Conservation (phyloP, 2,329 filamentous ascomycete genomes). For the Botrytis fabae region DNA sequence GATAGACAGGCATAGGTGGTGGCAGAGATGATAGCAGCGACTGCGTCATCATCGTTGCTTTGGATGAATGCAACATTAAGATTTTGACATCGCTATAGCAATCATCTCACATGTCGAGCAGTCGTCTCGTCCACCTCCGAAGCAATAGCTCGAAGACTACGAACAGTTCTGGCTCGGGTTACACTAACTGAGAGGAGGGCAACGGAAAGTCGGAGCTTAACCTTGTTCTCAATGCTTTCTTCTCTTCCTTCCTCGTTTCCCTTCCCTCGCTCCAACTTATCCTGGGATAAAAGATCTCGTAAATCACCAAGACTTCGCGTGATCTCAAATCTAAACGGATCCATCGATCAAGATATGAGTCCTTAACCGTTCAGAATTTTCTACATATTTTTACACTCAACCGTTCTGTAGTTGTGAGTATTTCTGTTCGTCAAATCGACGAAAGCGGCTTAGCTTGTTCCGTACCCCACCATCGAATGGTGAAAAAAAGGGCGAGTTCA, state of each 20-base stretch:
- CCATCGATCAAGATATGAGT: background rate
- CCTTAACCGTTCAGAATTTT: background rate
- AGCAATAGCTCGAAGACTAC: too few species aligned
- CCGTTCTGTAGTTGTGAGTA: background rate
- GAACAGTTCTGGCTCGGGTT: background rate
- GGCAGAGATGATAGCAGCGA: background rate
- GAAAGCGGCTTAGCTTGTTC: background rate
- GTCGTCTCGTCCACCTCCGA: background rate
- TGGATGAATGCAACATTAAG: background rate
- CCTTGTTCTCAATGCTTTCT: background rate
- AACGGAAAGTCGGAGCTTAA: background rate
- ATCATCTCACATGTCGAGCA: background rate
- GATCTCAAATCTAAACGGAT: fast-evolving
- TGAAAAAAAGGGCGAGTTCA: constrained; percentile 6
- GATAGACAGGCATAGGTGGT: background rate
- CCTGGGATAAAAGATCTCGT: background rate
- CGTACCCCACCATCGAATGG: background rate
- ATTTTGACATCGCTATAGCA: background rate
- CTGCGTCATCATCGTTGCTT: background rate
- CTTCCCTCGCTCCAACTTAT: background rate
- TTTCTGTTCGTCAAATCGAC: too few species aligned
- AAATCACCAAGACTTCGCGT: too few species aligned
- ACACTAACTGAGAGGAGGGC: background rate
- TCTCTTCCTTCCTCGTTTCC: background rate
- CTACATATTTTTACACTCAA: background rate